These are phyloP conservation scores for Aspergillus homomorphus DNA, from an alignment of 495 filamentous ascomycete genomes.

Conservation along the genomic window DNA sequence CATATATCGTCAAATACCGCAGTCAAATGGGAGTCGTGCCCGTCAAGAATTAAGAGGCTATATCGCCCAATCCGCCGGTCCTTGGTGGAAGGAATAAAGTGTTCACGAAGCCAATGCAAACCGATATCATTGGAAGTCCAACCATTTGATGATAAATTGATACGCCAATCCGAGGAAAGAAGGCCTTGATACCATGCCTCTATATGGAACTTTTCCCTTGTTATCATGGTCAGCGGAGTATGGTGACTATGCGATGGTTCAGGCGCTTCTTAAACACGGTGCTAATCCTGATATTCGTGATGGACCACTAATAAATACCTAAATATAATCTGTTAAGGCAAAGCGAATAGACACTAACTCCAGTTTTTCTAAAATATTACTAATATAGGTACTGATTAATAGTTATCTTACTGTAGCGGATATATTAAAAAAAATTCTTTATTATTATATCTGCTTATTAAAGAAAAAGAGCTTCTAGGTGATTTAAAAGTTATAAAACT, in stretches of 20 bases:
- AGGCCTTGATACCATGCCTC: constrained; percentile 1
- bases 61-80: background rate
- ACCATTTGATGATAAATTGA: constrained; percentile 1
- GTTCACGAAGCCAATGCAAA: constrained; percentile 1
- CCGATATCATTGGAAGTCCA: constrained; percentile 3
- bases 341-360: background rate
- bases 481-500: background rate
- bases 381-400: background rate
- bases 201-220: background rate
- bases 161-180: background rate
- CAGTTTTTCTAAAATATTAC: background rate
- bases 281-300: background rate
- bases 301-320: background rate
- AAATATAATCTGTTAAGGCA: background rate
- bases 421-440: background rate
- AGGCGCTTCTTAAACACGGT: background rate
- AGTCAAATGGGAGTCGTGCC: background rate
- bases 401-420: background rate
- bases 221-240: background rate
- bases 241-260: background rate
- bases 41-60: constrained; percentile 6
- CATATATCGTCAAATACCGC: no score
- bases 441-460: background rate
- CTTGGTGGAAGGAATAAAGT: constrained; percentile 5
- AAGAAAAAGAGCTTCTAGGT: background rate